phyloP scores from a whole-genome alignment of 1,284 basidiomycete genomes.

The Ustilago sp. region DNA sequence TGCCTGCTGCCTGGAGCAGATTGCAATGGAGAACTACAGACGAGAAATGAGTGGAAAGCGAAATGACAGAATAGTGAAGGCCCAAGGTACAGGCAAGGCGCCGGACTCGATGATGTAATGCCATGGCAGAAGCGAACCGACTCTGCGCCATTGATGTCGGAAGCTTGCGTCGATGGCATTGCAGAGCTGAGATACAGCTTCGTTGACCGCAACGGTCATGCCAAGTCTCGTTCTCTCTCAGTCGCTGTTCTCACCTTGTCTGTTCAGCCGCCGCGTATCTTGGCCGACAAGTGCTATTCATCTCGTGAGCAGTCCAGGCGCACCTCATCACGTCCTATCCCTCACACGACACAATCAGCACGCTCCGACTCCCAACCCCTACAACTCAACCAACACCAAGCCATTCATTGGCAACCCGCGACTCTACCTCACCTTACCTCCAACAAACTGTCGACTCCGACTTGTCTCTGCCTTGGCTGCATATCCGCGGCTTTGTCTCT shows the following conservation, averaged over 20 bases:
- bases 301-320: background rate
- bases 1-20: no score
- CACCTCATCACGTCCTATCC: background rate
- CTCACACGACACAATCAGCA: background rate
- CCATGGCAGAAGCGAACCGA: no score
- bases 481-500: background rate
- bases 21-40: no score
- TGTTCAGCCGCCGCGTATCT: background rate
- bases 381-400: no score
- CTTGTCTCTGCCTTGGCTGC: background rate
- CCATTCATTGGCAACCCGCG: background rate
- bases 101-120: no score
- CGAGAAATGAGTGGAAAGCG: no score
- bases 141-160: no score
- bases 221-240: background rate
- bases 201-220: no score
- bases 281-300: background rate
- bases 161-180: no score
- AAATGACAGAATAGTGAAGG: no score
- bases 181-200: no score
- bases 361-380: background rate
- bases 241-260: background rate
- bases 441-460: background rate
- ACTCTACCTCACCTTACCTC: background rate
- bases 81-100: no score